Base-by-base conservation (phyloP, 2,329 filamentous ascomycete species). In the Xenoacremonium recifei region DNA sequence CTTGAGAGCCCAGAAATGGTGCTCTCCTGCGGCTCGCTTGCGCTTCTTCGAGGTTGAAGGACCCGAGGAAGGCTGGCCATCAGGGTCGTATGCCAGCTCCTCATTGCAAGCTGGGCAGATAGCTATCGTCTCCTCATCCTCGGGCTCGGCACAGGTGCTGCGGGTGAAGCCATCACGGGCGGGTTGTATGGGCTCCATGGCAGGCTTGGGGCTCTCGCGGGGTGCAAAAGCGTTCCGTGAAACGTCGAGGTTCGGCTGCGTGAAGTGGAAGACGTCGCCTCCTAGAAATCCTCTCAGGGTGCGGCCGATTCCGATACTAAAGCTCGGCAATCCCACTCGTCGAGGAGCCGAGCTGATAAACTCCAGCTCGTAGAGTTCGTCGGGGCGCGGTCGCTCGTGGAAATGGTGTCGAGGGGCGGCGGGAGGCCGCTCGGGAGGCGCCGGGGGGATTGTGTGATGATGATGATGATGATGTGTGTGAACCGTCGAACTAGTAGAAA, bases 1-100 rank as follows among this genome's bases (percentile, higher is more conserved):
- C 66, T 91, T 96, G 25, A 93, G 76, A 1, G 93, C 85, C 90
- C 91, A 97, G 48, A 97, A 92, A 57, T 96, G 87, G 59, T 88
- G 84, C 65, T 95, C 90, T 17, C 74, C 76, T 6, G 71, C 66
- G 16, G 74, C 69, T 23, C 62, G 54, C 55, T 76, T 82, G 35
- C 69, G 68, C 29, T 68, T 75, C 49, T 56, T 66, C 10, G 47
- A 44, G 4, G 47, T 45, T 12, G 51, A 46, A n/a, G 51, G 38
- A 23, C 48, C 53, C 31, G 40, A 44, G 4, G 43, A 30, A 5
- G 49, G 54, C 16, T 55, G 53, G 29, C 70, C 66, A 1, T 69
- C 61, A 0, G 81, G 81, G 12, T 90, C 87, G 37, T 85, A 82
- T 5, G 89, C 86, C 13, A 99, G 70, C 66, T 97, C 92, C 44